These are phyloP conservation scores for Naganishia onofrii DNA, from an alignment of 768 basidiomycete species.

Conservation along the genomic window DNA sequence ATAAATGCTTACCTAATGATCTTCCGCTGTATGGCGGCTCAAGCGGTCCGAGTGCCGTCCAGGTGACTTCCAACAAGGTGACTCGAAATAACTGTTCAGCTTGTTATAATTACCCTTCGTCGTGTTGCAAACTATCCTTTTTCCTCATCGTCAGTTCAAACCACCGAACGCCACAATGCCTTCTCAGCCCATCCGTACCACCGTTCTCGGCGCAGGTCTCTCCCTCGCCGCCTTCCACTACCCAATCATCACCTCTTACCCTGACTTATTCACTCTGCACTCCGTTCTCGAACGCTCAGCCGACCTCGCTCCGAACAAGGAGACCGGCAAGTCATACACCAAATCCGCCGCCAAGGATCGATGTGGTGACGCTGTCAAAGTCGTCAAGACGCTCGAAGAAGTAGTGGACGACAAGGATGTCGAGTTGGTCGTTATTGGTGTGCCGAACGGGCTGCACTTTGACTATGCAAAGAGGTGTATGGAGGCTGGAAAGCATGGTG, in stretches of 20 bases:
- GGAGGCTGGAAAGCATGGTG: constrained; percentile 37
- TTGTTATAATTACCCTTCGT: no score
- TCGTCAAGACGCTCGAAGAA: constrained; percentile 63
- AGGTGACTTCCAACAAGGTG: no score
- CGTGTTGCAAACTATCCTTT: no score
- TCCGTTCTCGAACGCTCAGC: constrained; percentile 76
- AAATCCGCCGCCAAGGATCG: constrained; percentile 67
- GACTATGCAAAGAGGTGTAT: constrained; percentile 33
- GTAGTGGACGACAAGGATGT: constrained; percentile 65
- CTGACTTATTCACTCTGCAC: constrained; percentile 67
- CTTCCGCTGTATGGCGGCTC: background rate
- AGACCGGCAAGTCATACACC: constrained; percentile 46
- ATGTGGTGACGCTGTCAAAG: constrained; percentile 60
- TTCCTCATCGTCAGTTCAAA: background rate
- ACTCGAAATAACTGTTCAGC: no score
- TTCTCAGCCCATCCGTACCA: constrained; percentile 21
- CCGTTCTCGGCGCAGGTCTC: constrained; percentile 51
- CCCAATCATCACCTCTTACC: constrained; percentile 72
- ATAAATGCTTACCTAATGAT: background rate
- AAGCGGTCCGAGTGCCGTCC: background rate
- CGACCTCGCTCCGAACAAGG: constrained; percentile 11
- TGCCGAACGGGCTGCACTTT: constrained; percentile 33
- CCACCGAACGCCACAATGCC: background rate
- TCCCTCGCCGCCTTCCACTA: constrained; percentile 74
- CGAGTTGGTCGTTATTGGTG: constrained; percentile 57